phyloP scores from a whole-genome alignment of 768 basidiomycete genomes.

The Russula olivacea region DNA sequence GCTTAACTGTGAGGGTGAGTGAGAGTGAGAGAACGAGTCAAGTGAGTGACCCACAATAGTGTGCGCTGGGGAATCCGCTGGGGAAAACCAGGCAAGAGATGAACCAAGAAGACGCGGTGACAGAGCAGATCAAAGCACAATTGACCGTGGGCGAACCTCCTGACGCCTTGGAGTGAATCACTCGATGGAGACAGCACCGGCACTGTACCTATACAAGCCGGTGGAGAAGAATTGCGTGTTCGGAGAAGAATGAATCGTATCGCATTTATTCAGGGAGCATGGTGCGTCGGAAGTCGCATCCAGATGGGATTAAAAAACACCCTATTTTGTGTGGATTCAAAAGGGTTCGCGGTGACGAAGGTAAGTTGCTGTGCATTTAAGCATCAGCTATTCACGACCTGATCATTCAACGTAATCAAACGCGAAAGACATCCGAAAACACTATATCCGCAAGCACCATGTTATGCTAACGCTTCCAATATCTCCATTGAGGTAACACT shows the following conservation, averaged over 20 bases:
- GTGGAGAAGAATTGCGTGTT: not conserved
- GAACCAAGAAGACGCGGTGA: too few relatives aligned
- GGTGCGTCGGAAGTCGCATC: not conserved
- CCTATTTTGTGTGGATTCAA: not conserved
- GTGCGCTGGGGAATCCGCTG: too few relatives aligned
- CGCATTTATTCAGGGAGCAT: not conserved
- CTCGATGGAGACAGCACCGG: not conserved
- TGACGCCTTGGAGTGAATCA: not conserved
- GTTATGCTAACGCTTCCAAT: conserved; percentile 52
- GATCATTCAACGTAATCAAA: not conserved
- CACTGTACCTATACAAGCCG: not conserved
- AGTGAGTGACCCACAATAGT: too few relatives aligned
- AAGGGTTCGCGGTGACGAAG: not conserved
- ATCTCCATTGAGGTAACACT: conserved; percentile 96
- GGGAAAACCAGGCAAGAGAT: too few relatives aligned
- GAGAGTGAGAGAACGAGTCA: too few relatives aligned
- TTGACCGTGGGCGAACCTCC: not conserved
- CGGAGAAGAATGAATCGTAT: not conserved
- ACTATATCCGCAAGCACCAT: not conserved
- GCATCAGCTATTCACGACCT: not conserved
- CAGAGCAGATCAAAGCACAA: too few relatives aligned
- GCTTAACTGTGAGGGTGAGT: too few relatives aligned
- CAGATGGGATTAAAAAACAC: not conserved
- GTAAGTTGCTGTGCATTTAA: not conserved
- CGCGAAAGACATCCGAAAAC: not conserved